phyloP scores from a whole-genome alignment of 2,329 filamentous ascomycete genomes.

The Claviceps cyperi region DNA sequence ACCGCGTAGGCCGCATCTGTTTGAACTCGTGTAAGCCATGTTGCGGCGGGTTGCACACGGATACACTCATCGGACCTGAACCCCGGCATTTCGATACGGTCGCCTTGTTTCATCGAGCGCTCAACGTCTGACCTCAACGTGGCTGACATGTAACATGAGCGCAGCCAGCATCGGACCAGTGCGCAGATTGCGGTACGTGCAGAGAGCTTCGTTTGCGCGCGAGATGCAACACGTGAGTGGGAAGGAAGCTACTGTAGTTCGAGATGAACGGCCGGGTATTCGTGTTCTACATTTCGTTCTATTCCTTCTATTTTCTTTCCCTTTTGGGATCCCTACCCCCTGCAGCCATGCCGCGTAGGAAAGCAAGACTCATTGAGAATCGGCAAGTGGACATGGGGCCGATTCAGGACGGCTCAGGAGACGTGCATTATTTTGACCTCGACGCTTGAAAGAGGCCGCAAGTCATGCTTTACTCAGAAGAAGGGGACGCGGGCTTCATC shows the following conservation, averaged over 20 bases:
- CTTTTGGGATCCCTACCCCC: not conserved
- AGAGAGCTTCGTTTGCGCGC: not conserved
- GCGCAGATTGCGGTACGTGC: not conserved
- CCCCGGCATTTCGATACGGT: not conserved
- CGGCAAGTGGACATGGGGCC: not conserved
- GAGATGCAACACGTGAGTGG: not conserved
- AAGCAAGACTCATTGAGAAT: not conserved
- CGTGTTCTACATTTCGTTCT: not conserved
- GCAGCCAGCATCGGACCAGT: not conserved
- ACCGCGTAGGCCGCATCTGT: not conserved
- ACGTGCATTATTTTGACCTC: not conserved
- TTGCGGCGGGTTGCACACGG: not conserved
- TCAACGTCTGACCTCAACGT: not conserved
- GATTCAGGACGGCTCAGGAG: not conserved
- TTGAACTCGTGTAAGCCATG: constrained; percentile 5
- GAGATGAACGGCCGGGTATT: not conserved
- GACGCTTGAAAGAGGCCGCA: not conserved
- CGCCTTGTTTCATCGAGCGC: constrained; percentile 1
- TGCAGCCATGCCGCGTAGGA: not conserved
- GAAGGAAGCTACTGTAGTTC: not conserved
- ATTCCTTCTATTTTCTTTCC: not conserved
- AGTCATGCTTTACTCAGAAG: not conserved
- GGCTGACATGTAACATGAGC: not conserved
- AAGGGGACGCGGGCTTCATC: constrained; percentile 1
- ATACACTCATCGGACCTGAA: not conserved